Conservation (phyloP, 768 basidiomycete species). For the Trametopsis cervina region DNA sequence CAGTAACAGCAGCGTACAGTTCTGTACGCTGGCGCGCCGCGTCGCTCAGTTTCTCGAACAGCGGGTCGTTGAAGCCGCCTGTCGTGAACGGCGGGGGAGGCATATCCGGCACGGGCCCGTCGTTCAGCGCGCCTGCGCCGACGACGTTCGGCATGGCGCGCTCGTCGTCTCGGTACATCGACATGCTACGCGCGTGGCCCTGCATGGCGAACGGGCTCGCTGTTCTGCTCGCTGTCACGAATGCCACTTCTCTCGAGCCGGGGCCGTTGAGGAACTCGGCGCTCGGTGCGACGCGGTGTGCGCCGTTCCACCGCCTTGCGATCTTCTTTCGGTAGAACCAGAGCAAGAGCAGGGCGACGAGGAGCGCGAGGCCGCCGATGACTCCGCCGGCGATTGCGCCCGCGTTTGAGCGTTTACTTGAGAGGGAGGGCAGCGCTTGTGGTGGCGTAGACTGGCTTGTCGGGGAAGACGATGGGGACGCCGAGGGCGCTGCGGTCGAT, state of each 20-base stretch:
- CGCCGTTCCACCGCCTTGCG: conserved; percentile 7
- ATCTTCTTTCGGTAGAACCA: conserved; percentile 26
- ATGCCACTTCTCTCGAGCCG: background rate
- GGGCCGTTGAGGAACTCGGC: conserved; percentile 41
- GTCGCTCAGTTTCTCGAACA: conserved; percentile 19
- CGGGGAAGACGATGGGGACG: too few species aligned
- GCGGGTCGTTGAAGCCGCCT: conserved; percentile 17
- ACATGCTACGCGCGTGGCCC: background rate
- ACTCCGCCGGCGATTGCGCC: conserved; percentile 50
- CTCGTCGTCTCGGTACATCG: background rate
- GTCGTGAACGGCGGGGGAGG: conserved; percentile 20
- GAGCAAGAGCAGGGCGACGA: conserved; percentile 27
- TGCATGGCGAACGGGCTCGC: background rate
- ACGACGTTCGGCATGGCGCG: background rate
- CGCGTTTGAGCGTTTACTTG: too few species aligned
- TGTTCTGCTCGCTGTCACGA: background rate
- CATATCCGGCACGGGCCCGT: conserved; percentile 4
- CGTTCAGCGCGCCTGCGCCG: too few species aligned
- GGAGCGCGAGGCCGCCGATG: conserved; percentile 35
- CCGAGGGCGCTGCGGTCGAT: too few species aligned
- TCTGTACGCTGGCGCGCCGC: conserved; percentile 10
- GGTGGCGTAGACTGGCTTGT: too few species aligned
- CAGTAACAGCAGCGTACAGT: background rate
- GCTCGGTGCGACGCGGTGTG: conserved; percentile 47
- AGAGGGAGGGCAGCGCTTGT: too few species aligned